Percentiles rank a stretch among this genome's conserved stretches.
Evolutionary conservation across 441 rosid genomes (phyloP).

Genomic region (Eutrema salsugineum): DNA sequence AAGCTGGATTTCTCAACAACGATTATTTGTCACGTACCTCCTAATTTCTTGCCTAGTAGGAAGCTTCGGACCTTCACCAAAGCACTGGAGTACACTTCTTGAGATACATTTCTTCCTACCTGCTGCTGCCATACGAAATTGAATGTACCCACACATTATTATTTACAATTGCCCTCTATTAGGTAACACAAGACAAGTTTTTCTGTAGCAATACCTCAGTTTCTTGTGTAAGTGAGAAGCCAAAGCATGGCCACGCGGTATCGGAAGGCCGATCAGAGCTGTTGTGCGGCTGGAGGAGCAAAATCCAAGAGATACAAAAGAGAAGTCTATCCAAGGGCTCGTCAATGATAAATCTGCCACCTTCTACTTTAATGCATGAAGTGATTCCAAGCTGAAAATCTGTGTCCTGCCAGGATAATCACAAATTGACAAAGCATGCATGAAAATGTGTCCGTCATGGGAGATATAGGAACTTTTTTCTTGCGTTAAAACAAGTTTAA

Average conservation of each 20-base stretch:
- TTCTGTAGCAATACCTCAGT: slow-evolving; percentile 49
- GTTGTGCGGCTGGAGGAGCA: slow-evolving; percentile 58
- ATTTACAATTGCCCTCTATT: neutral
- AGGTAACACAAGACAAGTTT: slow-evolving; percentile 9
- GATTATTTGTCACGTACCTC: slow-evolving; percentile 41
- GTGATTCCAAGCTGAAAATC: slow-evolving; percentile 52
- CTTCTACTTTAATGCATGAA: slow-evolving; percentile 50
- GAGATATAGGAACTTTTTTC: no score
- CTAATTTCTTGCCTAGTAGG: slow-evolving; percentile 45
- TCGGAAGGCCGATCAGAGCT: slow-evolving; percentile 39
- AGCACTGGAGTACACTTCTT: slow-evolving; percentile 54
- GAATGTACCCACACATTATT: neutral
- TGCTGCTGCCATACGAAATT: slow-evolving; percentile 33
- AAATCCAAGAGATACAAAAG: slow-evolving; percentile 71
- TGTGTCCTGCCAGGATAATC: slow-evolving; percentile 42
- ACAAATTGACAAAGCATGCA: slow-evolving; percentile 5
- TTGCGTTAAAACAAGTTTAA: neutral
- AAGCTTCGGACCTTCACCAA: slow-evolving; percentile 52
- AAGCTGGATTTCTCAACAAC: neutral
- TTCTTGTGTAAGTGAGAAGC: slow-evolving; percentile 88
- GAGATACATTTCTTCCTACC: slow-evolving; percentile 49
- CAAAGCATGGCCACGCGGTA: slow-evolving; percentile 57
- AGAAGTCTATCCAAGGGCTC: slow-evolving; percentile 81
- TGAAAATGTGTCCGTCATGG: neutral
- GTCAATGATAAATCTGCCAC: slow-evolving; percentile 45